Base-by-base conservation (phyloP, 1,284 basidiomycete genomes). In the Tetrapyrgos nigripes region DNA sequence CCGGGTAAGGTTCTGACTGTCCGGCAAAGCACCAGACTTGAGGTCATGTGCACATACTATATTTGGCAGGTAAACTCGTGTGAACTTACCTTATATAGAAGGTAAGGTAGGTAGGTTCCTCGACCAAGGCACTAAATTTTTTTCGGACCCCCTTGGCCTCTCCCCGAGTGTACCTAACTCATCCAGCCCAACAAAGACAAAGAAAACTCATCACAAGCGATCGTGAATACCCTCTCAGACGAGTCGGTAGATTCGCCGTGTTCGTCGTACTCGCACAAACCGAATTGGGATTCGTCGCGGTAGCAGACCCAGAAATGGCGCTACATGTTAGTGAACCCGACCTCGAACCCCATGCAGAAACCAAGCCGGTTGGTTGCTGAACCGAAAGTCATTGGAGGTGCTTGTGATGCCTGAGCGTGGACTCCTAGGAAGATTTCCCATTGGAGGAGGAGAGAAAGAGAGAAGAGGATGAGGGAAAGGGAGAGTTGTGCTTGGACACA, bases 151-250 rank as follows among this genome's bases (percentile, higher is more conserved):
- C n/a, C n/a, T n/a, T n/a, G n/a, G n/a, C n/a, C n/a, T n/a, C n/a
- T 24, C 27, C 21, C 29, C 14, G 8, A 8, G 27, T 50, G 24
- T 13, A 24, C 33, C 59, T 50, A 23, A n/a, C 24, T 35, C 44
- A 26, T 14, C 13, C 8, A 27, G 17, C 14, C 13, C 6, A 28
- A 33, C 33, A 6, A 21, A 13, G 45, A 24, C 19, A 26, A 23
- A 23, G 19, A 35, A 13, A 26, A 64, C 71, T 29, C 50, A 76
- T 74, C 73, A 64, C 75, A 77, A 1, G 68, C 29, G 4, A n/a
- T n/a, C n/a, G n/a, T n/a, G 73, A 65, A 56, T 70, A 70, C 27
- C 64, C 64, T 49, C 70, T 72, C 64, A 77, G 58, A 55, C 64
- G n/a, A n/a, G n/a, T 66, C 1, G 75, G 74, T 50, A 74, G 72